Conservation (phyloP, 2,329 filamentous ascomycete species). For the Ploettnerulaceae sp. region DNA sequence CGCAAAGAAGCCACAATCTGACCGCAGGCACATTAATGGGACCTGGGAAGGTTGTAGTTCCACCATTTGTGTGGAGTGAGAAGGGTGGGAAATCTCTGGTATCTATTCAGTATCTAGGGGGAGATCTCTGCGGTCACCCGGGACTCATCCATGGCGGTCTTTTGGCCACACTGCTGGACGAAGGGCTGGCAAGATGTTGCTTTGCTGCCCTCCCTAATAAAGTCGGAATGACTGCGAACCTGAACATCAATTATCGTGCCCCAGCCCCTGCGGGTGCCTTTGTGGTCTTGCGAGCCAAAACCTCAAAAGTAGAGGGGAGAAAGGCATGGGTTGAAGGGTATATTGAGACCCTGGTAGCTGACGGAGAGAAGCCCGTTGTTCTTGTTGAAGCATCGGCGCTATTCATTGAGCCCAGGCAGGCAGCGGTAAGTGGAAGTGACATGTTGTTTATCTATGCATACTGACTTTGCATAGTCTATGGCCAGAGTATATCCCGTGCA, state of each 20-base stretch:
- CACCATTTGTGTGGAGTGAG: constrained; percentile 73
- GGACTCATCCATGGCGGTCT: constrained; percentile 88
- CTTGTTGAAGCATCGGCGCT: constrained; percentile 80
- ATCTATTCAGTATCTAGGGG: constrained; percentile 71
- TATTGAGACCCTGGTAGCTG: constrained; percentile 70
- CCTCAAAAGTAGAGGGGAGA: constrained; percentile 80
- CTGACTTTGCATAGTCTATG: constrained; percentile 19
- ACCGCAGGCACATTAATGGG: constrained; percentile 78
- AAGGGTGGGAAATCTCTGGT: constrained; percentile 64
- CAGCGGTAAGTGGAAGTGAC: constrained; percentile 41
- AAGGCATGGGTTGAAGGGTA: constrained; percentile 92
- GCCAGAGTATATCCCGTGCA: constrained; percentile 24
- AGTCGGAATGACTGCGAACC: constrained; percentile 78
- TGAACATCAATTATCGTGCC: constrained; percentile 77
- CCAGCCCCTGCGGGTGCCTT: constrained; percentile 73
- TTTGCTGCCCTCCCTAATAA: constrained; percentile 85
- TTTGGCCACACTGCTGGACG: constrained; percentile 87
- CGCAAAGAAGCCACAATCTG: constrained; percentile 67
- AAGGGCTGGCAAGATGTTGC: constrained; percentile 81
- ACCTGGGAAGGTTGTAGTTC: constrained; percentile 70
- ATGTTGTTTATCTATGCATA: neutral
- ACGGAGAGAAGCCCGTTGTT: constrained; percentile 58
- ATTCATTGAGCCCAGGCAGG: constrained; percentile 84
- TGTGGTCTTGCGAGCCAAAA: constrained; percentile 73
- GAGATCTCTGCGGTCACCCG: constrained; percentile 80